Conservation (phyloP, 1,139 yeast genomes). For the Taiozyma sp. region DNA sequence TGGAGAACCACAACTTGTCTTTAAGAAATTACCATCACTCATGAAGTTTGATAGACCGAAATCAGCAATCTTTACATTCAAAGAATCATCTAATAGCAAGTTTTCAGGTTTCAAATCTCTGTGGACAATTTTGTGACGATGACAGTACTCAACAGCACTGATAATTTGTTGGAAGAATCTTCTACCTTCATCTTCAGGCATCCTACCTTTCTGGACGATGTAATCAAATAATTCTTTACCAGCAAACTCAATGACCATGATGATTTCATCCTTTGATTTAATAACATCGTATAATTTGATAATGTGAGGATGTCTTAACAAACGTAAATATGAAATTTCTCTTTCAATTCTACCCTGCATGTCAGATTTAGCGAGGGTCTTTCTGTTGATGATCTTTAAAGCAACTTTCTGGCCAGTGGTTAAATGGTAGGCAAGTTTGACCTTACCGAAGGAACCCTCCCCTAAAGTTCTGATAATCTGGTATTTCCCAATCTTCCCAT, state of each 20-base stretch:
- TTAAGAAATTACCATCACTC: constrained; percentile 97
- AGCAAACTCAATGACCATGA: constrained; percentile 97
- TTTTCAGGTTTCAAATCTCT: constrained; percentile 96
- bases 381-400: constrained; percentile 87
- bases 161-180: constrained; percentile 96
- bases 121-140: constrained; percentile 95
- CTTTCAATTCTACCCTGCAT: constrained; percentile 98
- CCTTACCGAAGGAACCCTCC: constrained; percentile 97
- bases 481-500: constrained; percentile 78
- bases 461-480: constrained; percentile 94
- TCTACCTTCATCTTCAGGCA: constrained; percentile 93
- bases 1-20: constrained; percentile 96
- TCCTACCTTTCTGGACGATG: constrained; percentile 90
- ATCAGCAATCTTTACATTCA: constrained; percentile 95
- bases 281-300: constrained; percentile 95
- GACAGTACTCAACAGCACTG: constrained; percentile 97
- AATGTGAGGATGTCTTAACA: constrained; percentile 94
- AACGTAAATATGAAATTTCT: constrained; percentile 84
- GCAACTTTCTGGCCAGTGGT: constrained; percentile 95
- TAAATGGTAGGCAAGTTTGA: constrained; percentile 89
- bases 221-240: constrained; percentile 95
- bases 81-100: constrained; percentile 80
- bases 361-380: constrained; percentile 90
- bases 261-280: constrained; percentile 91
- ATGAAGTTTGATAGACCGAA: constrained; percentile 93